Conservation (phyloP, 1,284 basidiomycete genomes). For the Leccinum pallidistipes region DNA sequence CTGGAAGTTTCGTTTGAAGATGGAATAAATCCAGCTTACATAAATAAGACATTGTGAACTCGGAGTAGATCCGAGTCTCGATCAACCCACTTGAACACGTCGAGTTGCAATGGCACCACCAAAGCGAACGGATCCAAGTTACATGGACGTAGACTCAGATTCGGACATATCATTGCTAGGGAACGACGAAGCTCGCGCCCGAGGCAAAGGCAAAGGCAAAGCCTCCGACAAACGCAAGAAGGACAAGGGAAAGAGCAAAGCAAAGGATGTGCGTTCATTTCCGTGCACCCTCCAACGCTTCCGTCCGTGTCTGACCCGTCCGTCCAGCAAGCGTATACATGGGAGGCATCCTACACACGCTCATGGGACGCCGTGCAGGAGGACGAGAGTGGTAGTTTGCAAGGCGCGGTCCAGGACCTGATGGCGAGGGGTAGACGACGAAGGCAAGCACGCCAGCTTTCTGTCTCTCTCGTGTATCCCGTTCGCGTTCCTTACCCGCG, state of each 20-base stretch:
- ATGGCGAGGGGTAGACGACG: constrained; percentile 84
- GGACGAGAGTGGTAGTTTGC: constrained; percentile 90
- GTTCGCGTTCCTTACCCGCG: constrained; percentile 6
- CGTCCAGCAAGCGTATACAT: constrained; percentile 78
- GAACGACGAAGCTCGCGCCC: constrained; percentile 34
- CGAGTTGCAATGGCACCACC: constrained; percentile 22
- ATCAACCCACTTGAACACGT: too few relatives aligned
- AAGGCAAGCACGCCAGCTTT: constrained; percentile 51
- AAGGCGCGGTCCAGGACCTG: constrained; percentile 86
- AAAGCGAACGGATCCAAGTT: constrained; percentile 29
- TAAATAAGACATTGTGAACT: too few relatives aligned
- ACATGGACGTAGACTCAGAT: constrained; percentile 43
- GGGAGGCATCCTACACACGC: constrained; percentile 94
- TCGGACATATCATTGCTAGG: constrained; percentile 39
- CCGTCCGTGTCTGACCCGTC: constrained; percentile 6
- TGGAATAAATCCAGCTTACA: too few relatives aligned
- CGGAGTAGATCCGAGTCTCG: too few relatives aligned
- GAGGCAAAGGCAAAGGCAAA: constrained; percentile 48
- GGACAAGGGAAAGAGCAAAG: constrained; percentile 46
- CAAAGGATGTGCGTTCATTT: constrained; percentile 47
- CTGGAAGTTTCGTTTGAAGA: too few relatives aligned
- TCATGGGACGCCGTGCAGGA: constrained; percentile 98
- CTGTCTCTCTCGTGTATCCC: constrained; percentile 1
- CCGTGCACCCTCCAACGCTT: neutral
- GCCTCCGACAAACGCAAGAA: constrained; percentile 41